Evolutionary conservation across 164 flowering plant genomes (phyloP), one percentile per base, ranked within the genome.

Genomic region (Piper betle): DNA sequence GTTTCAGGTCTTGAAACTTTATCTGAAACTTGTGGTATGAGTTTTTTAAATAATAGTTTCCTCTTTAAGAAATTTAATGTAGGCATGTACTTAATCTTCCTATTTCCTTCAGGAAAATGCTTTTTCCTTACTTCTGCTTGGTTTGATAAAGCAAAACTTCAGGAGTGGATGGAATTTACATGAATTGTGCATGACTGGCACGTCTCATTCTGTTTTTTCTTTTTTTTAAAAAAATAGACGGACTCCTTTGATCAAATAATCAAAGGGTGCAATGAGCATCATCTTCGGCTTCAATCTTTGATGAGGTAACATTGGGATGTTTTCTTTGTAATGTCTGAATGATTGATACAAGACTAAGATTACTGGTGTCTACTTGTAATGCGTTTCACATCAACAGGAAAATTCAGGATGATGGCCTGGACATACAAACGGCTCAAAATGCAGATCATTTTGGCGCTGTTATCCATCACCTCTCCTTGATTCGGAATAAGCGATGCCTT

Each of bases 321-420:
- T 15, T 41, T 60, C 33, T 63, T 7, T 13, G 11, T 11, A 3
- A 9, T 40, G n/a, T 4, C 59, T 53, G 53, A 53, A 46, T 46
- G 2, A 25, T 25, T 25, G 33, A 25, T 25, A 25, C 33, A 25
- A 46, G 15, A 10, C 3, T 46, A 9, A 12, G 15, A 46, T 15
- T 2, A 10, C 15, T 3, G 50, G 9, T 46, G 10, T 46, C 50
- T 9, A 46, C 12, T 46, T 0, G 6, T 41, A 33, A 6, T 57
- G 12, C 16, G 11, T 40, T 62, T n/a, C 17, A 11, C 25, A 53
- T 37, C 17, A 11, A 58, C 76, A 92, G 98, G 77, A 90, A 93
- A 71, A 82, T 93, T 69, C 94, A 87, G 73, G 87, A 85, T 63
- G 83, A 80, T 75, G 90, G 87, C 40, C 72, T 82, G 73, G 89